Conservation (phyloP, 805 yeast species). For the Cyberlindnera veronae region DNA sequence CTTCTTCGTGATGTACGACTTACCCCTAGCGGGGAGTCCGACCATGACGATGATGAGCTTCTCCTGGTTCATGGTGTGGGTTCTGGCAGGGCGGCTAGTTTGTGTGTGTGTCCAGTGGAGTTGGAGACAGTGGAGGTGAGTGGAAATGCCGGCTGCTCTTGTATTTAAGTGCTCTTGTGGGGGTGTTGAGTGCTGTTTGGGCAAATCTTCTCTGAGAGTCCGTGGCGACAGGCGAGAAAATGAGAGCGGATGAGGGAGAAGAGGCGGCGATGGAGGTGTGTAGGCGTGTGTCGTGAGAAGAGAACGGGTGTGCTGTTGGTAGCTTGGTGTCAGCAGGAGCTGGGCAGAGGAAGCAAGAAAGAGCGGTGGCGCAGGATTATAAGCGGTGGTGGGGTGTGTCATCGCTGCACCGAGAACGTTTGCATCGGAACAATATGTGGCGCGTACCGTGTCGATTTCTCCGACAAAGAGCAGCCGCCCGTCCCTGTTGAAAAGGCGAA, state of each 20-base stretch:
- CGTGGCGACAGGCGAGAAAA: too few relatives aligned
- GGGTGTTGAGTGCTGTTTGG: too few relatives aligned
- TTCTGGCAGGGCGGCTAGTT: not conserved
- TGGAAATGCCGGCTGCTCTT: too few relatives aligned
- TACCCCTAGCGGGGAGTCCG: slow-evolving; percentile 72
- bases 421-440: slow-evolving; percentile 3
- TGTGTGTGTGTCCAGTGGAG: not conserved
- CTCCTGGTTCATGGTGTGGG: slow-evolving; percentile 5
- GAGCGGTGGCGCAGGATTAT: too few relatives aligned
- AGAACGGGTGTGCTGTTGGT: too few relatives aligned
- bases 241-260: not conserved
- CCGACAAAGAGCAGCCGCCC: not conserved
- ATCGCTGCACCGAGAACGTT: not conserved
- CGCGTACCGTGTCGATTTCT: slow-evolving; percentile 1
- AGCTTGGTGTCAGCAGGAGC: too few relatives aligned
- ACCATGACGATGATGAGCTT: slow-evolving; percentile 68
- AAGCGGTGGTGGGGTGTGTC: slow-evolving; percentile 2
- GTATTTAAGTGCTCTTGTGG: too few relatives aligned
- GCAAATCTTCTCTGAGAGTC: too few relatives aligned
- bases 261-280: not conserved
- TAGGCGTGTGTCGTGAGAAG: too few relatives aligned
- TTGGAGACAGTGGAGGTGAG: not conserved
- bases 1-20: slow-evolving; percentile 65
- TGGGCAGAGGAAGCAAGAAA: too few relatives aligned
- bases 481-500: not conserved